Evolutionary conservation across 257 asterid genomes (phyloP).

Genomic region (Striga asiatica): DNA sequence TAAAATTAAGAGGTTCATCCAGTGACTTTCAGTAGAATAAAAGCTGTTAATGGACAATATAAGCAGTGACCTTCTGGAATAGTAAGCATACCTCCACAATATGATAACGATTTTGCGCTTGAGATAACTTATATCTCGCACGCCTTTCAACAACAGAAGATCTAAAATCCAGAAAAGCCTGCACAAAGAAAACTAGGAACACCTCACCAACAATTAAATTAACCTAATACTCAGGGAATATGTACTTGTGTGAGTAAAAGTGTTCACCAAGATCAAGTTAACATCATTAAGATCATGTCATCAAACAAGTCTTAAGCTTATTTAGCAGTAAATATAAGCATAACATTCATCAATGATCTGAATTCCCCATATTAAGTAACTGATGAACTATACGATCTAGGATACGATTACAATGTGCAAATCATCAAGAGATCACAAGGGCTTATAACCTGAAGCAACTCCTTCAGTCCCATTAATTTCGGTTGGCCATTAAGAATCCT

Average conservation of each 20-base stretch:
- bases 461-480: constrained; percentile 91
- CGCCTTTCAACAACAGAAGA: constrained; percentile 93
- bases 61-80: constrained; percentile 5
- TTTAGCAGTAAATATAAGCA: background rate
- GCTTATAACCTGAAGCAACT: constrained; percentile 74
- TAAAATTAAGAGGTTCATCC: background rate
- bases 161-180: constrained; percentile 93
- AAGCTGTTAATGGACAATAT: background rate
- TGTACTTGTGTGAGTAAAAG: background rate
- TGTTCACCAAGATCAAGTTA: constrained; percentile 14
- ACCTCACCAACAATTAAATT: background rate
- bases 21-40: constrained; percentile 1
- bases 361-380: background rate
- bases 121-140: constrained; percentile 63
- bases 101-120: constrained; percentile 84
- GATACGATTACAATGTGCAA: constrained; percentile 10
- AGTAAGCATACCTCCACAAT: constrained; percentile 67
- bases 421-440: constrained; percentile 11
- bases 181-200: constrained; percentile 17
- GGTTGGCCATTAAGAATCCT: constrained; percentile 95
- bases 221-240: constrained; percentile 4
- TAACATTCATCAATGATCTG: background rate
- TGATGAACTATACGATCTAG: constrained; percentile 6
- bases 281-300: constrained; percentile 3
- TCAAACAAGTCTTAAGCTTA: background rate